Evolutionary conservation across 2,329 filamentous ascomycete genomes (phyloP).

Genomic region (Huntiella omanensis): DNA sequence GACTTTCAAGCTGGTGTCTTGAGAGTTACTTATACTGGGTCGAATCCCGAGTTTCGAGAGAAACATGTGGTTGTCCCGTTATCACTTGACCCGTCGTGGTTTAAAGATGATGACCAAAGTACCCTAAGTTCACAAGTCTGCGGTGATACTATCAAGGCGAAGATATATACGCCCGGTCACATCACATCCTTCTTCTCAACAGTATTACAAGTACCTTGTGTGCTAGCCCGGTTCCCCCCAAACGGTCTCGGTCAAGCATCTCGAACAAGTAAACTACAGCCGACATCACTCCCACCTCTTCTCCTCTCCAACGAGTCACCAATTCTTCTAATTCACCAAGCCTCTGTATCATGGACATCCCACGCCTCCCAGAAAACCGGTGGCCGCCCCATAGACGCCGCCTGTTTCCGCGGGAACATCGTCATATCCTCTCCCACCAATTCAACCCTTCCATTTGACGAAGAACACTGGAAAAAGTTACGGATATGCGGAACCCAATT

Average conservation of each 20-base stretch:
- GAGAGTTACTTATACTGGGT: slow-evolving; percentile 33
- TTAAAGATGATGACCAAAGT: slow-evolving; percentile 15
- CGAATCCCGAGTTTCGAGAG: slow-evolving; percentile 15
- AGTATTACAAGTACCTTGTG: slow-evolving; percentile 59
- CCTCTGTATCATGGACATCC: slow-evolving; percentile 59
- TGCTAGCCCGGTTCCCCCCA: slow-evolving; percentile 66
- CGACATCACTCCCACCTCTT: slow-evolving; percentile 42
- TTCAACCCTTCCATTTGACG: slow-evolving; percentile 39
- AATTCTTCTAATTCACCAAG: slow-evolving; percentile 64
- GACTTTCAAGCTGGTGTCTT: slow-evolving; percentile 52
- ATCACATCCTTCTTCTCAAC: slow-evolving; percentile 63
- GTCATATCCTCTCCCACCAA: slow-evolving; percentile 39
- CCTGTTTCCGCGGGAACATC: slow-evolving; percentile 79
- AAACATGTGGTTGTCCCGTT: slow-evolving; percentile 36
- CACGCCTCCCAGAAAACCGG: neutral
- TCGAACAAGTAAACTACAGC: slow-evolving; percentile 45
- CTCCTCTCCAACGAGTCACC: slow-evolving; percentile 85
- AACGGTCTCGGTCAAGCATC: slow-evolving; percentile 38
- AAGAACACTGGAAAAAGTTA: slow-evolving; percentile 59
- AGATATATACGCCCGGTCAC: slow-evolving; percentile 45
- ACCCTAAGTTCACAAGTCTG: slow-evolving; percentile 47
- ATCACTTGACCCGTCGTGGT: slow-evolving; percentile 44
- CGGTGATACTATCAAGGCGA: slow-evolving; percentile 55
- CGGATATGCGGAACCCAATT: slow-evolving; percentile 46
- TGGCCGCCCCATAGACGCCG: slow-evolving; percentile 32